phyloP scores from a whole-genome alignment of 2,329 filamentous ascomycete species.

The Verticillium dahliae region DNA sequence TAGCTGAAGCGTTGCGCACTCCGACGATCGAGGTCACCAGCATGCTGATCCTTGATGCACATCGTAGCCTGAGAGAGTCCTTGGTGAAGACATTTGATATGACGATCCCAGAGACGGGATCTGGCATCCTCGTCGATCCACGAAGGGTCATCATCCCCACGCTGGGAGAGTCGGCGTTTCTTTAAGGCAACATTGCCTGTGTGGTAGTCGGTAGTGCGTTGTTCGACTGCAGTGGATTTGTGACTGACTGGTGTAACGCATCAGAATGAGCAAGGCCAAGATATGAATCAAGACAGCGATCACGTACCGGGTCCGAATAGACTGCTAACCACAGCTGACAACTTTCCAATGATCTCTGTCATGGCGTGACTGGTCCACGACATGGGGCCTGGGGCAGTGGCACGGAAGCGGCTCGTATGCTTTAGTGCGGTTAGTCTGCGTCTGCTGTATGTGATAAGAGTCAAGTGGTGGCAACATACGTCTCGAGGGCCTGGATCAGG shows the following conservation, averaged over 20 bases:
- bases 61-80: not conserved
- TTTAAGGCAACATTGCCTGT: slow-evolving; percentile 1
- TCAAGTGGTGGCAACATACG: not conserved
- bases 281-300: not conserved
- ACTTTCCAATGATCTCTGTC: not conserved
- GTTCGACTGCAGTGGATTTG: not conserved
- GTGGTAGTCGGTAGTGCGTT: slow-evolving; percentile 1
- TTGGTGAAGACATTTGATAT: not conserved
- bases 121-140: slow-evolving; percentile 10
- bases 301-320: not conserved
- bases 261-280: not conserved
- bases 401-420: not conserved
- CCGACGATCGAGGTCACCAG: not conserved
- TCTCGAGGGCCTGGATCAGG: not conserved
- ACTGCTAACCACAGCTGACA: not conserved
- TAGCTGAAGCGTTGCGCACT: not conserved
- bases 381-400: not conserved
- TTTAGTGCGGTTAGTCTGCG: not conserved
- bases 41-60: not conserved
- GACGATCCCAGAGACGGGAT: slow-evolving; percentile 3
- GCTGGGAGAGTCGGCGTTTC: slow-evolving; percentile 4
- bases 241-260: not conserved
- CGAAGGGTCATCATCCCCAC: slow-evolving; percentile 4
- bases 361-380: not conserved
- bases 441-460: not conserved